Evolutionary conservation across 495 filamentous ascomycete species (phyloP), one percentile per base, ranked within the genome.

Genomic region (Neurospora tetraspora): DNA sequence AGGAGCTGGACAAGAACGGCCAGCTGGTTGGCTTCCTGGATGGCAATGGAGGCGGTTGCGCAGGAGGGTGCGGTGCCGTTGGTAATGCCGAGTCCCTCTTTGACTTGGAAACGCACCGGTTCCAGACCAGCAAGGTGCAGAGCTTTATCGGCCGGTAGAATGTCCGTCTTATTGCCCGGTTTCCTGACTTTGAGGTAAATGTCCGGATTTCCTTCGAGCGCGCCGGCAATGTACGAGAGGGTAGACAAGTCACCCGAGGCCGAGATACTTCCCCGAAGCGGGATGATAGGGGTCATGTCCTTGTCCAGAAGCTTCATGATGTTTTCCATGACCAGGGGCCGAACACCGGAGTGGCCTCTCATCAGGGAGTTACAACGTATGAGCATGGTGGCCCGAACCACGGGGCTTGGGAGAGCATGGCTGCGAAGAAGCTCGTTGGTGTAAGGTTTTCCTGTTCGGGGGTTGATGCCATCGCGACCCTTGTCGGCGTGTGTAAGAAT

Each of bases 191-290:
- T 78, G 42, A 90, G 82, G 7, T 80, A 83, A 3, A 86, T 75
- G 61, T 83, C 82, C 0, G 88, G 85, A 72, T 88, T 90, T 10
- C 90, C 90, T 75, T 89, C 82, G 11, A 91, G 72, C 2, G 83
- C 80, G 8, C 87, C 88, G 18, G 85, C 89, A 36, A 91, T 81
- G 75, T 90, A 91, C 0, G 89, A 86, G 5, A 91, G 81, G 0
- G 91, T 88, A 42, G 81, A 85, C 4, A 93, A 76, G 76, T 93
- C 90, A 0, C 91, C 91, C 0, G 89, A 92, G 3, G 89, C 89
- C 11, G 90, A 92, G 31, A 93, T 89, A 69, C 84, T 89, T 5
- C 91, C 90, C 0, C 89, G 83, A 6, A 91, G 79, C 0, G 91
- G 90, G 0, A 91, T 78, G 0, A 88, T 70, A 0, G 91, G 91